Conservation (phyloP, 2,329 filamentous ascomycete species). For the Fusarium falciforme region DNA sequence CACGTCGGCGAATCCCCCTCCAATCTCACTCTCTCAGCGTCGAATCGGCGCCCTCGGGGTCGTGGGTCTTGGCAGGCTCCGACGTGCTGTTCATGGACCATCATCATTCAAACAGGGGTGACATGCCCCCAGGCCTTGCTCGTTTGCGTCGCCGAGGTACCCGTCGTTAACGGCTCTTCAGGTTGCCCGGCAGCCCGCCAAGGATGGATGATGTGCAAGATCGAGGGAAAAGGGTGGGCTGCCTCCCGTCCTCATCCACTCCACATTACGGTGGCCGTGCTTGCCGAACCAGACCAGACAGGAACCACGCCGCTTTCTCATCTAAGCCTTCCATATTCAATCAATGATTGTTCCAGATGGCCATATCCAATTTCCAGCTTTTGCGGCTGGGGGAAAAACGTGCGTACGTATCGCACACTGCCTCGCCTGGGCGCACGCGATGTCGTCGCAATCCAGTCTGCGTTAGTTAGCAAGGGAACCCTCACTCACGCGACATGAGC, state of each 20-base stretch:
- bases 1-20: conserved; percentile 32
- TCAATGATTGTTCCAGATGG: conserved; percentile 17
- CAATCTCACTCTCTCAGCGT: conserved; percentile 28
- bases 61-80: conserved; percentile 17
- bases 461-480: conserved; percentile 19
- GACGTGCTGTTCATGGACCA: conserved; percentile 1
- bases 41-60: conserved; percentile 20
- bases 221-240: conserved; percentile 20
- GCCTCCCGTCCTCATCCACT: conserved; percentile 19
- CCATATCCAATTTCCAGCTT: conserved; percentile 6
- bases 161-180: conserved; percentile 26
- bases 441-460: conserved; percentile 12
- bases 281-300: neutral
- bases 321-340: conserved; percentile 3
- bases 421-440: conserved; percentile 23
- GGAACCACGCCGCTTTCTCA: neutral
- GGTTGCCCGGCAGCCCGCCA: conserved; percentile 38
- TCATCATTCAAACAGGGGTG: conserved; percentile 19
- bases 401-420: neutral
- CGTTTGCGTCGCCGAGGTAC: conserved; percentile 39
- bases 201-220: conserved; percentile 23
- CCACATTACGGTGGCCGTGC: conserved; percentile 10
- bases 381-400: conserved; percentile 22
- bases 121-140: conserved; percentile 25
- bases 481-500: conserved; percentile 39